phyloP scores from a whole-genome alignment of 2,329 filamentous ascomycete genomes.

The Talaromyces atroroseus region DNA sequence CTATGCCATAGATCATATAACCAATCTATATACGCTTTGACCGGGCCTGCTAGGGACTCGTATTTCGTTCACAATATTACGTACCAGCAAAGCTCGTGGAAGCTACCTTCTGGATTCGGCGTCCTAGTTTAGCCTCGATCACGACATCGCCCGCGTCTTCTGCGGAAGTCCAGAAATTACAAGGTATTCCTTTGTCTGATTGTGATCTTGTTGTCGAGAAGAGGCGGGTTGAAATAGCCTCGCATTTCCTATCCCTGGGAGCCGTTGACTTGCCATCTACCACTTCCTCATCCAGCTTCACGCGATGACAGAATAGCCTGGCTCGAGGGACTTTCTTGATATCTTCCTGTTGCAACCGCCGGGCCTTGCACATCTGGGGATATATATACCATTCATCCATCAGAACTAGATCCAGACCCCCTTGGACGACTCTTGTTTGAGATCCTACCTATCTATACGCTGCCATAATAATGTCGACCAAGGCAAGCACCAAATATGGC shows the following conservation, averaged over 20 bases:
- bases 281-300: not conserved
- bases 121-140: conserved; percentile 9
- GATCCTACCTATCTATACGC: not conserved
- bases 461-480: conserved; percentile 30
- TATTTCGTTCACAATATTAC: not conserved
- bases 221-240: conserved; percentile 5
- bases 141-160: conserved; percentile 13
- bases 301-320: not conserved
- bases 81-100: not conserved
- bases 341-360: not conserved
- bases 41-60: not conserved
- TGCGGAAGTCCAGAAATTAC: not conserved
- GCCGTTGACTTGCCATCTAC: conserved; percentile 3
- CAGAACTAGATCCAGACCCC: not conserved
- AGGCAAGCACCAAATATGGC: conserved; percentile 55
- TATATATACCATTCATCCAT: not conserved
- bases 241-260: not conserved
- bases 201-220: not conserved
- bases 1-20: not conserved
- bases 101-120: not conserved
- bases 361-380: not conserved
- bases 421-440: not conserved
- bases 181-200: not conserved
- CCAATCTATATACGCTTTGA: not conserved
- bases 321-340: not conserved